phyloP scores from a whole-genome alignment of 2,329 filamentous ascomycete genomes.

The Xylaria sp. region DNA sequence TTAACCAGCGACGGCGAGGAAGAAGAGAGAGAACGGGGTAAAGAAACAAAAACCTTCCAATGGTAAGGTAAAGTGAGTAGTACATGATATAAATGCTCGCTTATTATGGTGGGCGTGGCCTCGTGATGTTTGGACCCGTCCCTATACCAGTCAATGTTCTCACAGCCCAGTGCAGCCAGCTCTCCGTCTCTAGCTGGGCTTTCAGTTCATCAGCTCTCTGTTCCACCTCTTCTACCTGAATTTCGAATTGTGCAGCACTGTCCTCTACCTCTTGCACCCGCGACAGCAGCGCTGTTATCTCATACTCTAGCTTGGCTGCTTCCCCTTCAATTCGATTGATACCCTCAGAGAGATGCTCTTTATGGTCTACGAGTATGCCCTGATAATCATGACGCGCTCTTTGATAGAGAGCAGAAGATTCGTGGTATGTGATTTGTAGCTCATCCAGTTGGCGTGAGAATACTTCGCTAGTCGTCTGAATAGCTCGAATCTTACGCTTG shows the following conservation, averaged over 20 bases:
- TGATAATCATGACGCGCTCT: constrained; percentile 73
- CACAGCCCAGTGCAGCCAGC: constrained; percentile 72
- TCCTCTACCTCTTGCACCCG: constrained; percentile 90
- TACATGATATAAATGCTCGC: constrained; percentile 21
- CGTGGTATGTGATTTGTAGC: constrained; percentile 73
- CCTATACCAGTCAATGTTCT: constrained; percentile 70
- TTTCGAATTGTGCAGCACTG: constrained; percentile 80
- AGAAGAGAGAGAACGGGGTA: background rate
- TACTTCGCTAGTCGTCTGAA: constrained; percentile 69
- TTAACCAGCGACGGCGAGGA: background rate
- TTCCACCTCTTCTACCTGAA: constrained; percentile 78
- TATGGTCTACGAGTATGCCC: constrained; percentile 76
- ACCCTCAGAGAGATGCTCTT: constrained; percentile 73
- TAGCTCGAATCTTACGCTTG: constrained; percentile 62
- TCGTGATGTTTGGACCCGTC: constrained; percentile 67
- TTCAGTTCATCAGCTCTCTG: constrained; percentile 71
- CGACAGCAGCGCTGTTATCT: constrained; percentile 80
- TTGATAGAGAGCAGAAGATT: constrained; percentile 76
- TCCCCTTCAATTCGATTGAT: constrained; percentile 83
- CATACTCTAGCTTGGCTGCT: constrained; percentile 89
- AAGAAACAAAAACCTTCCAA: background rate
- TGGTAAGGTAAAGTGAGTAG: background rate
- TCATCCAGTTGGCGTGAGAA: constrained; percentile 72
- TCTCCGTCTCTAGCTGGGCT: constrained; percentile 69
- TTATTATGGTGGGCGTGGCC: constrained; percentile 39